A percentile compares a stretch with the other conserved stretches of the same genome.
phyloP scores from a whole-genome alignment of 2,329 filamentous ascomycete genomes.

The Tolypocladium tropicale region DNA sequence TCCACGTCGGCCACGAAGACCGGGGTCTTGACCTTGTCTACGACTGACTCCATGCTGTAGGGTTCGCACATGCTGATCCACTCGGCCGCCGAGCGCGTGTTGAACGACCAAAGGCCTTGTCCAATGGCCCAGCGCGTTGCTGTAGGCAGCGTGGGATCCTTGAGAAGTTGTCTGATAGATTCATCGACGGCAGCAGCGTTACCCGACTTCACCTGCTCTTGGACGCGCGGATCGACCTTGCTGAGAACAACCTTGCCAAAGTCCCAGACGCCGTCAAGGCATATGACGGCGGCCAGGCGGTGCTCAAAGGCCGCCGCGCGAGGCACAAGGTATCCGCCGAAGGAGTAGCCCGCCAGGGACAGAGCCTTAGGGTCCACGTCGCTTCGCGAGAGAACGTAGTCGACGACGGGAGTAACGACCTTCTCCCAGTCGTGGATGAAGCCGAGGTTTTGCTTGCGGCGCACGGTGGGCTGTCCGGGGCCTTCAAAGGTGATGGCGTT shows the following conservation, averaged over 20 bases:
- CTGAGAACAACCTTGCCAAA: slow-evolving; percentile 7
- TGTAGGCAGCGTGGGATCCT: background rate
- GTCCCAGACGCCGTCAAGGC: slow-evolving; percentile 27
- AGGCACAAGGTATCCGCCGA: slow-evolving; percentile 27
- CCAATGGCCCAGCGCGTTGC: slow-evolving; percentile 9
- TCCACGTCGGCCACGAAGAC: slow-evolving; percentile 11
- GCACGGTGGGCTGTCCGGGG: slow-evolving; percentile 29
- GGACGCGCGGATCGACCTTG: slow-evolving; percentile 4
- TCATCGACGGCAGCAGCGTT: slow-evolving; percentile 9
- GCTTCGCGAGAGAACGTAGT: slow-evolving; percentile 17
- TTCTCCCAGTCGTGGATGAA: slow-evolving; percentile 33
- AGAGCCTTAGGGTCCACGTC: slow-evolving; percentile 20
- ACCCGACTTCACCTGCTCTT: slow-evolving; percentile 6
- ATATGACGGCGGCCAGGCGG: slow-evolving; percentile 26
- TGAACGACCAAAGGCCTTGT: slow-evolving; percentile 15
- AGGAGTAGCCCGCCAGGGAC: slow-evolving; percentile 26
- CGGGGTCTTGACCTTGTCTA: slow-evolving; percentile 9
- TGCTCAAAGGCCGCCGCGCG: slow-evolving; percentile 33
- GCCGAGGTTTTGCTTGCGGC: slow-evolving; percentile 27
- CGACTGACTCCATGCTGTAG: slow-evolving; percentile 9
- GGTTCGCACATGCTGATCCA: slow-evolving; percentile 6
- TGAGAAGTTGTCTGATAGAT: slow-evolving; percentile 1
- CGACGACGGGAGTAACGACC: slow-evolving; percentile 28
- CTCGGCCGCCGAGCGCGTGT: slow-evolving; percentile 9
- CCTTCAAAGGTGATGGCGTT: slow-evolving; percentile 34